These are phyloP conservation scores for Fusarium dimerum DNA, from an alignment of 2,329 filamentous ascomycete genomes.

Conservation along the genomic window DNA sequence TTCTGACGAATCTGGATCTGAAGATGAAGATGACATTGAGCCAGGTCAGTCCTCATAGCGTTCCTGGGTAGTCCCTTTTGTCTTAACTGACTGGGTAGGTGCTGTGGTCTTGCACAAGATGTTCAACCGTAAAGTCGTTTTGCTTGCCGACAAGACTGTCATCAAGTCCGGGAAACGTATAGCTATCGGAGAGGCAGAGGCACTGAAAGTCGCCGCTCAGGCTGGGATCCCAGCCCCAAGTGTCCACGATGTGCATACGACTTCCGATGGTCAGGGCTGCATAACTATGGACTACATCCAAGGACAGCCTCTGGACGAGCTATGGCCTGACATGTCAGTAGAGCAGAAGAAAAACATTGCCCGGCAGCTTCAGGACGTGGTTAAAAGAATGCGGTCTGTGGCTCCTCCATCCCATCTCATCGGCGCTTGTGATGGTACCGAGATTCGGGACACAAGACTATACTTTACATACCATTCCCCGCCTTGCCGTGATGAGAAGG, in stretches of 20 bases:
- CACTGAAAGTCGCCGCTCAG: conserved; percentile 18
- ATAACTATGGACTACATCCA: conserved; percentile 30
- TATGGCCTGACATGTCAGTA: conserved; percentile 26
- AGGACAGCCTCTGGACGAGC: conserved; percentile 26
- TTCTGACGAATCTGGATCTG: conserved; percentile 25
- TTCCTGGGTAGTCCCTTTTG: background rate
- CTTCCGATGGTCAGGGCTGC: conserved; percentile 12
- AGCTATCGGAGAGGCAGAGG: conserved; percentile 28
- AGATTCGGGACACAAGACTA: conserved; percentile 28
- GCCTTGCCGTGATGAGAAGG: conserved; percentile 21
- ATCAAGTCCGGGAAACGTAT: conserved; percentile 29
- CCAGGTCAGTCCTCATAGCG: conserved; percentile 15
- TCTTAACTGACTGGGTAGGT: conserved; percentile 16
- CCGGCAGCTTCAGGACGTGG: conserved; percentile 30
- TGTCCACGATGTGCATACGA: conserved; percentile 15
- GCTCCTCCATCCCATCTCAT: no score
- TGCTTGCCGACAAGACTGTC: conserved; percentile 24
- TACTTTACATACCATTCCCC: conserved; percentile 22
- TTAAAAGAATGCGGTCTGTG: no score
- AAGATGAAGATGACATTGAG: conserved; percentile 25
- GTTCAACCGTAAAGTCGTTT: conserved; percentile 23
- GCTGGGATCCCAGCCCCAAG: conserved; percentile 25
- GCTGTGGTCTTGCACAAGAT: conserved; percentile 21
- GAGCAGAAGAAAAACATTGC: conserved; percentile 23
- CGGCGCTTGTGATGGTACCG: conserved; percentile 27